Percentiles rank a stretch among this genome's conserved stretches.
phyloP scores from a whole-genome alignment of 1,284 basidiomycete species.

The Ceraceosorus bombacis region DNA sequence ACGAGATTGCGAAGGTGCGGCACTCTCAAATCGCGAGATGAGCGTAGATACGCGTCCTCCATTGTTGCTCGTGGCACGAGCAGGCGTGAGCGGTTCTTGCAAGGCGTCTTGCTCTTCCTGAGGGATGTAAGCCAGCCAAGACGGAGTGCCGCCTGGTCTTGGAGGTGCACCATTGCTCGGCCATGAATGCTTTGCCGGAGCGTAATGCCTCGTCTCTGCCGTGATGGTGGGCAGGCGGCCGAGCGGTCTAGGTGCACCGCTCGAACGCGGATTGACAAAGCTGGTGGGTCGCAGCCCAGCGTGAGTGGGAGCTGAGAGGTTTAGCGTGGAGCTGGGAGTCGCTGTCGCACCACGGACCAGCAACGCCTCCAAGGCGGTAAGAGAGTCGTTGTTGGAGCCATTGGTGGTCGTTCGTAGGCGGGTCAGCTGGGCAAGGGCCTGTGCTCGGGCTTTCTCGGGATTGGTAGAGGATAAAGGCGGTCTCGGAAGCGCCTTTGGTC shows the following conservation, averaged over 20 bases:
- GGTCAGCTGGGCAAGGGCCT: neutral
- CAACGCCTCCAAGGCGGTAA: neutral
- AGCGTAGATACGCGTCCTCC: no score
- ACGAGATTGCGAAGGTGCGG: no score
- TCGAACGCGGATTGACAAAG: conserved; percentile 13
- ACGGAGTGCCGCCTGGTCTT: conserved; percentile 7
- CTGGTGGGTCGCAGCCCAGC: conserved; percentile 6
- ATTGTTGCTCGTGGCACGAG: no score
- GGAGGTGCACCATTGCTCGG: neutral
- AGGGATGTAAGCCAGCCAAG: conserved; percentile 14
- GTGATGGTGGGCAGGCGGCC: conserved; percentile 15
- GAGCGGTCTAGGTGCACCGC: conserved; percentile 10
- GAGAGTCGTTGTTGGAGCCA: neutral
- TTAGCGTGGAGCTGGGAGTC: neutral
- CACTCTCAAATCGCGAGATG: no score
- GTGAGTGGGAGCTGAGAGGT: conserved; percentile 11
- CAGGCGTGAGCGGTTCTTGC: conserved; percentile 2
- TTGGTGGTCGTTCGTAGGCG: neutral
- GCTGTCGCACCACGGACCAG: neutral
- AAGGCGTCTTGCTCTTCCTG: conserved; percentile 5
- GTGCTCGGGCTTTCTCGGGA: neutral
- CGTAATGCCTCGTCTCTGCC: conserved; percentile 11
- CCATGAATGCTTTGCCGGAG: conserved; percentile 7
- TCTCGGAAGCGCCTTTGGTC: neutral
- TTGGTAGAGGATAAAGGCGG: neutral